Conservation (phyloP, 2,329 filamentous ascomycete species). For the Blumeria hordei region DNA sequence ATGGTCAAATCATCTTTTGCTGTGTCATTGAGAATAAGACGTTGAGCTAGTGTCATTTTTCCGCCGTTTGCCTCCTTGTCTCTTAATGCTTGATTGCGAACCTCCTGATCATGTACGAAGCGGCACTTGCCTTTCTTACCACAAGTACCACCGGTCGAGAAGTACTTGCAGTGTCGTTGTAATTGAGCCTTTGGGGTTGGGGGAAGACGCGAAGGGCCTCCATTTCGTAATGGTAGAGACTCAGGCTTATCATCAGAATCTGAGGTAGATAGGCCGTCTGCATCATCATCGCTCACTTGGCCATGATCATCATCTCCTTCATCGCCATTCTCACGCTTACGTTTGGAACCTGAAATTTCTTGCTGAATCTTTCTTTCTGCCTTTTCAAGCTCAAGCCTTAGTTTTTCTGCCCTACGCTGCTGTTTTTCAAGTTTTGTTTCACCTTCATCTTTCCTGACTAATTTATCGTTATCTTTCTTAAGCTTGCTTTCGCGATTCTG, state of each 20-base stretch:
- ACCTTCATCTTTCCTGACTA: constrained; percentile 24
- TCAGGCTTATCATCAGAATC: constrained; percentile 34
- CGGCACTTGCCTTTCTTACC: constrained; percentile 55
- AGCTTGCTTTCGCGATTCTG: constrained; percentile 11
- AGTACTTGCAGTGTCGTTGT: constrained; percentile 45
- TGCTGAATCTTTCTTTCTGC: constrained; percentile 27
- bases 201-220: constrained; percentile 13
- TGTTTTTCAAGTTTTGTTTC: constrained; percentile 27
- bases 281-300: constrained; percentile 13
- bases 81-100: constrained; percentile 36
- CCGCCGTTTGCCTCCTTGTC: constrained; percentile 41
- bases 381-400: constrained; percentile 39
- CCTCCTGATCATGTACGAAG: constrained; percentile 41
- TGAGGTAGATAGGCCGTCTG: constrained; percentile 15
- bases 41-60: constrained; percentile 39
- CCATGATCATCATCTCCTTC: constrained; percentile 36
- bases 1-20: constrained; percentile 43
- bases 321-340: constrained; percentile 42
- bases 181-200: constrained; percentile 30
- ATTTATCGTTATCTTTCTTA: constrained; percentile 15
- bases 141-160: constrained; percentile 41
- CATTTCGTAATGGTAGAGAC: constrained; percentile 24
- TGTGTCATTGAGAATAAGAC: constrained; percentile 40
- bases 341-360: constrained; percentile 31
- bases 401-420: constrained; percentile 31